phyloP scores from a whole-genome alignment of 179 eudicot species.

The Pouteria campechiana region DNA sequence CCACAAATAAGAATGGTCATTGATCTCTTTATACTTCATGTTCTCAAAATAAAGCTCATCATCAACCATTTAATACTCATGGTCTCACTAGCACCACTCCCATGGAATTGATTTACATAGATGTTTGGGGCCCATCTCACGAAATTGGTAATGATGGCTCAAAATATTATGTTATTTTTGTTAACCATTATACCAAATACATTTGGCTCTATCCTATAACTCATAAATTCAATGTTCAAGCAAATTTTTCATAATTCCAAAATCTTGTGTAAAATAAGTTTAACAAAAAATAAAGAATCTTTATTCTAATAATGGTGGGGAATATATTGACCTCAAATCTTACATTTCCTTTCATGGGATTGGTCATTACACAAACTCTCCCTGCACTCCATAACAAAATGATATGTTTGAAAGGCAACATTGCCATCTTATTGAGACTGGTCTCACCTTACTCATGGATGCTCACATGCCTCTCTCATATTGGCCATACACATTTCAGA shows the following conservation, averaged over 20 bases:
- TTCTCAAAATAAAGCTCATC: not conserved
- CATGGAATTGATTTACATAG: too few species aligned
- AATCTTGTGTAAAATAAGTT: too few species aligned
- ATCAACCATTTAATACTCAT: not conserved
- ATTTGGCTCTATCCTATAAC: too few species aligned
- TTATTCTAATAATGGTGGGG: constrained; percentile 2
- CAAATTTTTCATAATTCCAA: too few species aligned
- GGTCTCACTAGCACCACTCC: too few species aligned
- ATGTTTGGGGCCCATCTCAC: too few species aligned
- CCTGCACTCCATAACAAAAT: constrained; percentile 2
- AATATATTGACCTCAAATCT: not conserved
- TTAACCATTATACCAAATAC: not conserved
- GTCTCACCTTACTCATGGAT: not conserved
- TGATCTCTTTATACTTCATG: not conserved
- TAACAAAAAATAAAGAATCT: not conserved
- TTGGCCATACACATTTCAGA: not conserved
- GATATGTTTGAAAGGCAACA: not conserved
- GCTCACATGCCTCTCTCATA: not conserved
- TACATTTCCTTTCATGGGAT: not conserved
- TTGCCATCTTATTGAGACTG: constrained; percentile 4
- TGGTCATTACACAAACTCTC: not conserved
- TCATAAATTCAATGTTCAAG: too few species aligned
- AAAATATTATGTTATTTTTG: not conserved
- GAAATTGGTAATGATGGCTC: too few species aligned
- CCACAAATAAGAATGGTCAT: too few species aligned